Evolutionary conservation across 108 stramenopile genomes (phyloP), one percentile per base, ranked within the genome.

Genomic region (Nitzschia palea): DNA sequence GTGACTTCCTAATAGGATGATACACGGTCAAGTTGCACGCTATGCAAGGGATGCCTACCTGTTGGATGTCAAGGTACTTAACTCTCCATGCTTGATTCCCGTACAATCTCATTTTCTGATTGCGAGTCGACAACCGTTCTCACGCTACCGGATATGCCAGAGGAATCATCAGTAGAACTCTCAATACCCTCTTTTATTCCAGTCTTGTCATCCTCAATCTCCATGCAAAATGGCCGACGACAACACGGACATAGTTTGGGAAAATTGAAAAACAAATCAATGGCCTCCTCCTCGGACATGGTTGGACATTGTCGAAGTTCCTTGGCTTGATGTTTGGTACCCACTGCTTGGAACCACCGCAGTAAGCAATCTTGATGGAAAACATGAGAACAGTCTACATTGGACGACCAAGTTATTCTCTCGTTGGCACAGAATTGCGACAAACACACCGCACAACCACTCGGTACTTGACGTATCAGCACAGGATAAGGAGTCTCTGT

Each of bases 291-390:
- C 4, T 78, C 84, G 28, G 43, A 54, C 26, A 65, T 67, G 29
- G 74, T 59, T 2, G 52, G 60, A 14, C 72, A 40, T 26, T 74
- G 70, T 6, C 69, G 48, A 23, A 53, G 54, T 2, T 64, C 51
- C 27, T 60, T 35, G 33, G 25, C 58, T 44, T 67, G 76, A 28
- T 68, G 56, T 30, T 70, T 82, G 35, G 85, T 70, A 18, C 83
- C 84, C 17, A 74, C 55, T 0, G 82, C 75, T 26, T 78, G 66
- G 26, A 84, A 70, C 88, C 88, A 89, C 44, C 82, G 65, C 17
- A 79, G 37, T 14, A 89, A 79, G 48, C 88, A 89, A 28, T 82
- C 83, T 18, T 72, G 76, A 57, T 89, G 88, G 70, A 85, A 89
- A 10, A 82, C 76, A 32, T 89, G 88, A 2, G 55, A 53, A 47